phyloP scores from a whole-genome alignment of 768 basidiomycete genomes.

The Trametes coccinea region DNA sequence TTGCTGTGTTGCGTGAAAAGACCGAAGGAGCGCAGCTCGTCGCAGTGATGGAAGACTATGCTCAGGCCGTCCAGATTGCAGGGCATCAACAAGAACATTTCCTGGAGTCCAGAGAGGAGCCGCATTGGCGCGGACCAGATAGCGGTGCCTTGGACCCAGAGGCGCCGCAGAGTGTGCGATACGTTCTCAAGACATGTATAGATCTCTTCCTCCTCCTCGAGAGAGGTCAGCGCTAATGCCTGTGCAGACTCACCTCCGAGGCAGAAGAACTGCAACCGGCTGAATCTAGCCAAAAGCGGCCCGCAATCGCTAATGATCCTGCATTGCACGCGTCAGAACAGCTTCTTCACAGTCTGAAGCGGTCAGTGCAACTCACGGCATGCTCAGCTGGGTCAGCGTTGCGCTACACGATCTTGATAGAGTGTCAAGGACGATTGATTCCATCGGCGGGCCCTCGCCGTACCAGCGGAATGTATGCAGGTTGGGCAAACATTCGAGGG shows the following conservation, averaged over 20 bases:
- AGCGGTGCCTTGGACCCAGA: background rate
- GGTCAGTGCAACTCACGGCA: background rate
- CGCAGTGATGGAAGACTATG: constrained; percentile 11
- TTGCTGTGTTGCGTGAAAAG: background rate
- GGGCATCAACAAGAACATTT: constrained; percentile 4
- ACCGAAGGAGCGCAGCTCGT: constrained; percentile 5
- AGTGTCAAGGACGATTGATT: background rate
- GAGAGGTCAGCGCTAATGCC: background rate
- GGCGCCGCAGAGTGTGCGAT: background rate
- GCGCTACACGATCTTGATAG: background rate
- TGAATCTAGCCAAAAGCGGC: background rate
- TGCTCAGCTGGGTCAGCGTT: background rate
- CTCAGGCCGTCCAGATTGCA: background rate
- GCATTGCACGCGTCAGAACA: background rate
- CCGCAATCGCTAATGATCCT: background rate
- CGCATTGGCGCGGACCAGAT: constrained; percentile 7
- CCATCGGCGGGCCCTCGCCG: background rate
- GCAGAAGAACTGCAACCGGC: background rate
- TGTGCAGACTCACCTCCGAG: background rate
- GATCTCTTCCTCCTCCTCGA: background rate
- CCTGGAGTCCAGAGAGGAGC: constrained; percentile 1
- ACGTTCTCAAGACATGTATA: background rate
- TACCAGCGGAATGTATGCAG: constrained; percentile 1
- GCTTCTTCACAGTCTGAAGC: background rate
- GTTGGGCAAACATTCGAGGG: background rate